These are phyloP conservation scores for Nicotiana tomentosiformis DNA, from an alignment of 257 asterid species.

Conservation along the genomic window DNA sequence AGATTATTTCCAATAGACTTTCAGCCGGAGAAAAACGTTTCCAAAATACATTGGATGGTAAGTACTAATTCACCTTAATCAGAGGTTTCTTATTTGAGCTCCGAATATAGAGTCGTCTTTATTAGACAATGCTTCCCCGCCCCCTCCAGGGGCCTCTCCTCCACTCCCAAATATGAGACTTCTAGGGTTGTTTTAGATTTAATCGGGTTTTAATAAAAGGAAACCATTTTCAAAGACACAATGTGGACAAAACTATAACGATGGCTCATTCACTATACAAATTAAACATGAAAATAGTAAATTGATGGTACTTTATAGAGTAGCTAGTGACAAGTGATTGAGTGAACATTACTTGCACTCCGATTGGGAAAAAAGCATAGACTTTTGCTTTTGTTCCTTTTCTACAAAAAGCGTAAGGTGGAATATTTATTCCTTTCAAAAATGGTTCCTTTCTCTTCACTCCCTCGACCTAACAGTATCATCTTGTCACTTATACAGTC, in stretches of 20 bases:
- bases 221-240: background rate
- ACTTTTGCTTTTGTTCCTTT: background rate
- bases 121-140: no score
- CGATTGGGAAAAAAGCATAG: background rate
- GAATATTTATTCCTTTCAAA: background rate
- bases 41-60: background rate
- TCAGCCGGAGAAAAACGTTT: accelerated
- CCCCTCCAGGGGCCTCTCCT: no score
- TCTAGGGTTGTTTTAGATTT: no score
- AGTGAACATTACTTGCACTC: background rate
- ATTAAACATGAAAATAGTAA: background rate
- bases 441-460: background rate
- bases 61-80: no score
- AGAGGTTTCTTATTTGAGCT: no score
- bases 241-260: background rate
- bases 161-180: no score
- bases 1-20: no score
- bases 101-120: no score
- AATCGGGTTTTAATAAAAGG: background rate
- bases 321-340: conserved; percentile 5
- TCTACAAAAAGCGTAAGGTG: background rate
- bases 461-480: background rate
- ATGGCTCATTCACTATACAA: background rate
- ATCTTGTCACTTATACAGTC: background rate
- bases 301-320: background rate